Percentiles rank a stretch among this genome's conserved stretches.
Conservation (phyloP, 495 filamentous ascomycete genomes). For the Penicillium paxilli region DNA sequence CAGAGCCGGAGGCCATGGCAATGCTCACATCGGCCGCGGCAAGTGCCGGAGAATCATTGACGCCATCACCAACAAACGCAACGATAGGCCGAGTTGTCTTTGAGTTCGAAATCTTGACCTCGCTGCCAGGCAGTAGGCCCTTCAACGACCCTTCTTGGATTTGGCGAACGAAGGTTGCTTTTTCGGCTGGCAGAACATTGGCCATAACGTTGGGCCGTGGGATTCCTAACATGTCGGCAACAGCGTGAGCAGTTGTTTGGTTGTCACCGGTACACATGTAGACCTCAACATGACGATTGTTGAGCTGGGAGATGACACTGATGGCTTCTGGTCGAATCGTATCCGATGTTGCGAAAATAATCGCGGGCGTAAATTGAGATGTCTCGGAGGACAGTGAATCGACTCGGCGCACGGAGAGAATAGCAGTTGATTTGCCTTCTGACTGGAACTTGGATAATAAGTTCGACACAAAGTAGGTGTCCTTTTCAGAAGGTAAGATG, state of each 20-base stretch:
- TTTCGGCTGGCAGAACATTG: constrained; percentile 80
- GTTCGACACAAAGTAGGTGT: constrained; percentile 39
- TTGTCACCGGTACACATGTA: constrained; percentile 94
- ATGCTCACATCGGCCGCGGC: constrained; percentile 79
- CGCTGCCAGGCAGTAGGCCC: background rate
- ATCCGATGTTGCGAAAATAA: constrained; percentile 71
- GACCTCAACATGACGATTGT: constrained; percentile 62
- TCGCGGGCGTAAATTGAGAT: constrained; percentile 54
- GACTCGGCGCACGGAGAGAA: constrained; percentile 55
- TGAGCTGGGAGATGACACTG: constrained; percentile 65
- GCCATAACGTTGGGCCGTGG: constrained; percentile 75
- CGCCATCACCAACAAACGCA: constrained; percentile 78
- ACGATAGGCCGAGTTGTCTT: constrained; percentile 38
- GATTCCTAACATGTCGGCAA: constrained; percentile 79
- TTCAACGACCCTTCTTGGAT: constrained; percentile 56
- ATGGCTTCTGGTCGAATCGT: constrained; percentile 76
- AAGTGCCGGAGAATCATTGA: constrained; percentile 86
- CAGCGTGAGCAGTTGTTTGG: constrained; percentile 52
- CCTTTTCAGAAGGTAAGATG: constrained; percentile 23
- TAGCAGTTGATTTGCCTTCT: constrained; percentile 71
- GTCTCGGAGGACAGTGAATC: constrained; percentile 23
- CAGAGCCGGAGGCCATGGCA: constrained; percentile 79
- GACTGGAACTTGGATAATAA: constrained; percentile 65
- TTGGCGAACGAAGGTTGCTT: constrained; percentile 79
- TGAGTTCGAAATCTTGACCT: constrained; percentile 6